Percentiles rank a stretch among this genome's conserved stretches.
phyloP scores from a whole-genome alignment of 78 protist species.

The Dictyostelium purpureum region DNA sequence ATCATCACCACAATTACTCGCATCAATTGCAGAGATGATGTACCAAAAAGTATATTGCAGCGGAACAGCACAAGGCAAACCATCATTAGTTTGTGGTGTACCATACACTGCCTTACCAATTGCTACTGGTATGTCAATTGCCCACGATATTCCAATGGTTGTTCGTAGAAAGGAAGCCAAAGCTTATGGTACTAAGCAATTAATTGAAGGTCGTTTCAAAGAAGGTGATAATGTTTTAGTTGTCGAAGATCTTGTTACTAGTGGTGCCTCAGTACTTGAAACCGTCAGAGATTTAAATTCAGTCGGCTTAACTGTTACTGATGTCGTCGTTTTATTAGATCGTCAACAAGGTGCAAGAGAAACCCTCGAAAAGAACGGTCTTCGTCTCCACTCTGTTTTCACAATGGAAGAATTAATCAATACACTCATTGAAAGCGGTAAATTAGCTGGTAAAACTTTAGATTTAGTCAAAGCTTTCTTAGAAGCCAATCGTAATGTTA shows the following conservation, averaged over 20 bases:
- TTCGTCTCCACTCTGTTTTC: conserved; percentile 62
- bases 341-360: conserved; percentile 88
- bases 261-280: conserved; percentile 86
- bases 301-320: conserved; percentile 75
- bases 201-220: conserved; percentile 87
- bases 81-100: conserved; percentile 84
- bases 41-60: conserved; percentile 30
- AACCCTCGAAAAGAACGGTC: conserved; percentile 48
- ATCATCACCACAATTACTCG: conserved; percentile 78
- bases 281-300: conserved; percentile 75
- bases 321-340: conserved; percentile 88
- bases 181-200: conserved; percentile 88
- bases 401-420: conserved; percentile 57
- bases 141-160: conserved; percentile 81
- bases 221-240: conserved; percentile 83
- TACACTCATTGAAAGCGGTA: conserved; percentile 44
- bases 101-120: conserved; percentile 93
- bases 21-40: conserved; percentile 72
- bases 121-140: conserved; percentile 87
- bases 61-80: background rate
- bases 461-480: conserved; percentile 49
- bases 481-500: conserved; percentile 54
- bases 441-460: conserved; percentile 17
- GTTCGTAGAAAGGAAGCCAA: conserved; percentile 89
- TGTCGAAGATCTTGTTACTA: conserved; percentile 90